Percentiles rank a stretch among this genome's conserved stretches.
These are phyloP conservation scores for Rhodotorula sp. DNA, from an alignment of 1,284 basidiomycete species.

Conservation along the genomic window DNA sequence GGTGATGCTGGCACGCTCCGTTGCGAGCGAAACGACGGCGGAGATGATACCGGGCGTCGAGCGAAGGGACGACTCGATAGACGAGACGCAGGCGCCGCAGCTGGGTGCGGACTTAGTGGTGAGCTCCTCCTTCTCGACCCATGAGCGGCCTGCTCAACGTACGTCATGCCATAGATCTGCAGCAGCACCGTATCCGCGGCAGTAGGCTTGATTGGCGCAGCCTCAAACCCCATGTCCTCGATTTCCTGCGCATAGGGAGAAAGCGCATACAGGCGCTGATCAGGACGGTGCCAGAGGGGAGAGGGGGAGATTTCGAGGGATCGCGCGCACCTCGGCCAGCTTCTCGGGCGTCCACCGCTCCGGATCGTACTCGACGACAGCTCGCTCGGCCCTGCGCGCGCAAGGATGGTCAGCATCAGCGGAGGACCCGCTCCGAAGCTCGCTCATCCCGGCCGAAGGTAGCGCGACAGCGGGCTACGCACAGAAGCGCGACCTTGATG, in stretches of 20 bases:
- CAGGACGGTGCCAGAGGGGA: neutral
- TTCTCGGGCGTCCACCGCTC: conserved; percentile 74
- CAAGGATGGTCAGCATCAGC: neutral
- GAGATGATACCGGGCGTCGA: conserved; percentile 72
- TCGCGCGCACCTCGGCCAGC: conserved; percentile 66
- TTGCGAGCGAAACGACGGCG: conserved; percentile 71
- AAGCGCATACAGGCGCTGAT: conserved; percentile 2
- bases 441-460: neutral
- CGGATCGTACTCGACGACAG: conserved; percentile 84
- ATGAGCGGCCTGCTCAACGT: conserved; percentile 62
- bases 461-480: neutral
- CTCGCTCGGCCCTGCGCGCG: conserved; percentile 70
- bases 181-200: conserved; percentile 69
- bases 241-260: conserved; percentile 64
- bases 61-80: conserved; percentile 71
- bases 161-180: conserved; percentile 88
- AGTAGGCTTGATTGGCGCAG: conserved; percentile 66
- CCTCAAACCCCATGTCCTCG: conserved; percentile 89
- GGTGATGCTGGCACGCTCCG: conserved; percentile 70
- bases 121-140: neutral
- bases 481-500: conserved; percentile 85
- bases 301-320: neutral
- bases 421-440: no score
- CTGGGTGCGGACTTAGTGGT: neutral
- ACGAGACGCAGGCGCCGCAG: conserved; percentile 66